Evolutionary conservation across 73 alveolate species (phyloP), one percentile per base, ranked within the genome.

Genomic region (Paraurostyla sp.): DNA sequence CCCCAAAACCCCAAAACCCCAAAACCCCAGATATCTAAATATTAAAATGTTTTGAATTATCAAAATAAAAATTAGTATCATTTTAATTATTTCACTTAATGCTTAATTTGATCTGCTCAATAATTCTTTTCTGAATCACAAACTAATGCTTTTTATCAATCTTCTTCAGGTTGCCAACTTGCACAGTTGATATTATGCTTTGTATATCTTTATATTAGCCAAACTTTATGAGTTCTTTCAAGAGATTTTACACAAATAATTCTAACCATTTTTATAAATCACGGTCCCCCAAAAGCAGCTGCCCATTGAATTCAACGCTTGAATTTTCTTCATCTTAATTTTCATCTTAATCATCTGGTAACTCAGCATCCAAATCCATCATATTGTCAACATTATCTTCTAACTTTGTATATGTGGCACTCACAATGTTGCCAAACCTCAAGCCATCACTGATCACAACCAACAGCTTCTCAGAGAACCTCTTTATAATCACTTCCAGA

Each of bases 341-440:
- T 9, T 13, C 13, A 52, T 52, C 69, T 52, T 9, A 52, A 52
- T 52, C 33, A 9, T 52, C 69, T 18, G 13, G 9, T 20, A 52
- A n/a, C 13, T 52, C 69, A 52, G 69, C 33, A 52, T 52, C 69
- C 69, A 52, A 18, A 52, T 52, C 30, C 69, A 52, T 52, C 69
- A 52, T 52, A 18, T 52, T 18, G 33, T 52, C 69, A n/a, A n/a
- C n/a, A 9, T 52, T 6, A 18, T 52, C 69, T 18, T 52, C 69
- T 52, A 52, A 52, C 23, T 35, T 52, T 52, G 13, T 18, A 52
- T 13, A 52, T 6, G 38, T n/a, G 13, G 69, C 69, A 18, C 38
- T 18, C 23, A 52, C 4, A 6, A 52, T 35, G 23, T 52, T 52
- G 13, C 69, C 69, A 52, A 52, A 52, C 30, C 23, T 52, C 23